Evolutionary conservation across 208 protist genomes (phyloP), one percentile per base, ranked within the genome.

Genomic region (Jaenimonas drosophilae): DNA sequence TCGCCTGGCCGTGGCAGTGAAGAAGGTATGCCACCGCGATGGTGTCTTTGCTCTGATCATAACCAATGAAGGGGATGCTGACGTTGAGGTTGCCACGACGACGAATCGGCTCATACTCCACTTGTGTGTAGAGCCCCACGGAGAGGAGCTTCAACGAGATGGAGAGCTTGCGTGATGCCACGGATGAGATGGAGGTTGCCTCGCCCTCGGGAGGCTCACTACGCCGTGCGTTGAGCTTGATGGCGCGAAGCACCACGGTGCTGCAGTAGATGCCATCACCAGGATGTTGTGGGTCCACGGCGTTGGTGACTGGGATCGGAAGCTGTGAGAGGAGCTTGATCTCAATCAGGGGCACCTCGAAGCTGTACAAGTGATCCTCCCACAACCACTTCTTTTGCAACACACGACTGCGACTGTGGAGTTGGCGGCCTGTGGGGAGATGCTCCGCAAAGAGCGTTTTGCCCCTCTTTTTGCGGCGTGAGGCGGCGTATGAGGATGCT

Each of bases 321-420:
- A 86, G 54, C 16, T 44, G 49, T 4, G 70, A 77, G 33, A 93
- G 31, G 24, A 80, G 14, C 63, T 85, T 87, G 29, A 76, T 41
- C 67, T 89, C 76, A 4, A 88, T 49, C 9, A 66, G 77, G 16
- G 79, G 79, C 17, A 88, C 44, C 14, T 68, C 34, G 2, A 76
- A 52, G 33, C 75, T 88, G n/a, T 70, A 27, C 32, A 93, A 77
- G 36, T 56, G 63, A 37, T 76, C 74, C 50, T 85, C 75, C 28
- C 64, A 74, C 11, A 75, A 59, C 85, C 85, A 93, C 7, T 66
- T 76, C 58, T 86, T 89, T 64, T 89, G 80, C 39, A 80, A 73
- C 7, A 41, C 65, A 19, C 85, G 76, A 3, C 42, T 69, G 7
- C 58, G 64, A 47, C 84, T 92, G 41, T 66, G n/a, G n/a, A n/a